Conservation (phyloP, 768 basidiomycete species). For the Suillus bovinus region DNA sequence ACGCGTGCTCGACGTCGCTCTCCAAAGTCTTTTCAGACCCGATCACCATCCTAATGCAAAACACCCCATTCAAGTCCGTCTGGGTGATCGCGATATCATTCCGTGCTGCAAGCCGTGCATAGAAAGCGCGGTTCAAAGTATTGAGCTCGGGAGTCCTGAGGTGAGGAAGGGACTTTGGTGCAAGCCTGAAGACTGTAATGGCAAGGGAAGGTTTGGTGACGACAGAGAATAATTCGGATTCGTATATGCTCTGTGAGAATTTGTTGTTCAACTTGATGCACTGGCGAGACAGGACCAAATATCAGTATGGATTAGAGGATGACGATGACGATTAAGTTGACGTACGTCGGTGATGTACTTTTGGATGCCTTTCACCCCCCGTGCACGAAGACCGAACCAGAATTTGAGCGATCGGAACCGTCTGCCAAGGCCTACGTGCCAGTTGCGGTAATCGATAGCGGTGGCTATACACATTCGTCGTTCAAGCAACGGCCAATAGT, state of each 20-base stretch:
- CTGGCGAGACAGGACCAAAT: conserved; percentile 35
- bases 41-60: conserved; percentile 77
- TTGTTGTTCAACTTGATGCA: conserved; percentile 59
- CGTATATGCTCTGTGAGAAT: conserved; percentile 56
- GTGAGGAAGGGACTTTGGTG: conserved; percentile 31
- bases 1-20: conserved; percentile 61
- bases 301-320: neutral
- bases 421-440: conserved; percentile 85
- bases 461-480: conserved; percentile 43
- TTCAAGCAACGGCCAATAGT: too few relatives aligned
- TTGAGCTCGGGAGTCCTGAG: conserved; percentile 49
- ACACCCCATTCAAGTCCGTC: conserved; percentile 69
- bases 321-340: neutral
- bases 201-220: conserved; percentile 73
- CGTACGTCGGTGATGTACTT: conserved; percentile 68
- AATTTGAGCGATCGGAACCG: conserved; percentile 89
- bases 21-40: conserved; percentile 70
- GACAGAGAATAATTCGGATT: conserved; percentile 56
- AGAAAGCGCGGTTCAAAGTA: conserved; percentile 64
- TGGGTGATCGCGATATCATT: conserved; percentile 76
- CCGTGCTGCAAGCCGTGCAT: conserved; percentile 54
- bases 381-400: conserved; percentile 90
- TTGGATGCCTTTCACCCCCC: conserved; percentile 78
- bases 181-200: conserved; percentile 74
- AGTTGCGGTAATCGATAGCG: conserved; percentile 87